Evolutionary conservation across 306 rosid genomes (phyloP), one percentile per base, ranked within the genome.

Genomic region (Cajanus cajan): DNA sequence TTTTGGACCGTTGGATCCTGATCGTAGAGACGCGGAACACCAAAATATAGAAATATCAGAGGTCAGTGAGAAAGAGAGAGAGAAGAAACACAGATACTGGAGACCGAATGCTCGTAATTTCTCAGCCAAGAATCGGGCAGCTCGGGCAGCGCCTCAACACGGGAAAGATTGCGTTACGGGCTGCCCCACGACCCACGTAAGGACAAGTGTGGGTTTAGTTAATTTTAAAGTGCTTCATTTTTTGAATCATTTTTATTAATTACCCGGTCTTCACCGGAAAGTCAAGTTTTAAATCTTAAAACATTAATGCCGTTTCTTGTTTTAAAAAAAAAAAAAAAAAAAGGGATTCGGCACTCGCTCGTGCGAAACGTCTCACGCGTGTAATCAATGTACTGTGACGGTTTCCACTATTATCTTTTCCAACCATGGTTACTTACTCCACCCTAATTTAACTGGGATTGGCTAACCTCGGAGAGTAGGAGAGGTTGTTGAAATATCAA

Each of bases 1-100:
- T 87, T 86, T 0, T 86, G 85, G 82, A 83, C 96, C 93, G 93
- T 89, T 80, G 63, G 91, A 91, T 91, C 83, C 72, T 85, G 90
- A 90, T 87, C 91, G 88, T 65, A 61, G 86, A 86, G 82, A 79
- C 86, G 44, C 77, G 21, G 78, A 80, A 85, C 54, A 70, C 66
- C 76, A 76, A 87, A 85, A 81, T 86, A 87, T 86, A 84, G 87
- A 89, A 86, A 87, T 88, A 88, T 87, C 91, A 78, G 86, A 74
- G 76, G 83, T 22, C 54, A 62, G 82, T 37, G 57, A 52, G 73
- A 39, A 75, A 59, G 83, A 64, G 76, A 76, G 82, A 78, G 55
- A 66, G 61, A 68, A 71, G 82, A 78, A 62, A 66, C 85, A 71
- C 76, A 82, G 85, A 70, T 80, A 80, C 88, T 85, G 88, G 83